These are phyloP conservation scores for Cicer chorassanicum DNA, from an alignment of 306 rosid species.

Conservation along the genomic window DNA sequence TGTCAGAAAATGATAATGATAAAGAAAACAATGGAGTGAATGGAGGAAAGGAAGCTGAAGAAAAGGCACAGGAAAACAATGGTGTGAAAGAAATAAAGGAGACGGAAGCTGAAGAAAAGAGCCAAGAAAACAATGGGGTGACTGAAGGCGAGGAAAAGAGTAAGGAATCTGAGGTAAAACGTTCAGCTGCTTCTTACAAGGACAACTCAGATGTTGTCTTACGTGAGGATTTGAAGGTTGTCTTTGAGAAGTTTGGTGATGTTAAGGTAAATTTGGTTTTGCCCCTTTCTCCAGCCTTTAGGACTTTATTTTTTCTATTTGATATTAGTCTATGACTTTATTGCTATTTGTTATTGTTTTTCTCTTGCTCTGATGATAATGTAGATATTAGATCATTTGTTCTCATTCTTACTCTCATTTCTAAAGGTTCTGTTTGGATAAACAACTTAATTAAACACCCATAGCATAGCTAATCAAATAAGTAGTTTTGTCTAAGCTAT, in stretches of 20 bases:
- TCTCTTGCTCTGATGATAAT: not conserved
- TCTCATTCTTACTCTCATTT: not conserved
- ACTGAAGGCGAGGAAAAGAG: constrained; percentile 55
- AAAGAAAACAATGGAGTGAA: constrained; percentile 49
- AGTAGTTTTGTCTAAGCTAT: too few species aligned
- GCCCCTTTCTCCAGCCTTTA: not conserved
- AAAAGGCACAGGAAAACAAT: constrained; percentile 46
- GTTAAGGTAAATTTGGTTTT: constrained; percentile 64
- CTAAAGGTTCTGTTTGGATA: not conserved
- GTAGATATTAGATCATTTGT: not conserved
- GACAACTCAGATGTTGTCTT: constrained; percentile 70
- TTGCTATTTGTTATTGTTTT: not conserved
- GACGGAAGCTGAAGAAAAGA: constrained; percentile 10
- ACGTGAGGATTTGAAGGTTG: constrained; percentile 79
- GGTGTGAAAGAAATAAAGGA: constrained; percentile 13
- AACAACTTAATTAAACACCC: too few species aligned
- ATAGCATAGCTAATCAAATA: too few species aligned
- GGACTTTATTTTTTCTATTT: constrained; percentile 1
- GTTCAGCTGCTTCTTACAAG: constrained; percentile 52
- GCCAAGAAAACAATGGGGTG: constrained; percentile 36
- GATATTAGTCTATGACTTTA: not conserved
- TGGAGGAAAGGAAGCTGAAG: constrained; percentile 56
- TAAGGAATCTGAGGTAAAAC: constrained; percentile 54
- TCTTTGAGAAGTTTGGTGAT: constrained; percentile 76
- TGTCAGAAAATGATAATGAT: constrained; percentile 45